A percentile compares a stretch with the other conserved stretches of the same genome.
phyloP scores from a whole-genome alignment of 768 basidiomycete genomes.

The Nevesoporus exiguus region DNA sequence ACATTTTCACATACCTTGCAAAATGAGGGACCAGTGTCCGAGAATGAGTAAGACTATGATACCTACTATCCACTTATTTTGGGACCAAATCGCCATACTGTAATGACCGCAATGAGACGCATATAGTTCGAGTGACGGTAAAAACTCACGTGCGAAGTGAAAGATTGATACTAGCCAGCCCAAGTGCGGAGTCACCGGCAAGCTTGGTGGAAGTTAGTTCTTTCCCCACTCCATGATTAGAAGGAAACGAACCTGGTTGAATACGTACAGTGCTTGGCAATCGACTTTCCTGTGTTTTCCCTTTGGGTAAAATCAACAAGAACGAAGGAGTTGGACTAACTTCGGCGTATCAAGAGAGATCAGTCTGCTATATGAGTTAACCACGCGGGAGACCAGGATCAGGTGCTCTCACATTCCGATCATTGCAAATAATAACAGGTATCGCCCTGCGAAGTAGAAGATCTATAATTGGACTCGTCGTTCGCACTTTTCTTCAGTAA shows the following conservation, averaged over 20 bases:
- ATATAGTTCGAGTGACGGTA: background rate
- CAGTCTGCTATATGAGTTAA: constrained; percentile 12
- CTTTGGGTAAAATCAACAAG: background rate
- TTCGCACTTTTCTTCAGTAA: background rate
- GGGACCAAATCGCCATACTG: constrained; percentile 65
- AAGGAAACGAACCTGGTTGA: constrained; percentile 38
- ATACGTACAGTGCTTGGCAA: constrained; percentile 46
- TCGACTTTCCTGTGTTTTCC: constrained; percentile 33
- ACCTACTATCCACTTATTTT: constrained; percentile 49
- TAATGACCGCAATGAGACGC: constrained; percentile 12
- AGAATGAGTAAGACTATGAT: constrained; percentile 53
- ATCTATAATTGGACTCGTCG: constrained; percentile 26
- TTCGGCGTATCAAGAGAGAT: constrained; percentile 37
- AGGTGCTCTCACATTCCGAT: constrained; percentile 41
- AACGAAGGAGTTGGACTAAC: constrained; percentile 8
- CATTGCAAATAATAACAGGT: constrained; percentile 42
- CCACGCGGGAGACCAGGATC: background rate
- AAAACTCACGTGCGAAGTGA: constrained; percentile 42
- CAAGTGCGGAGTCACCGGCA: constrained; percentile 42
- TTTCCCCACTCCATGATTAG: background rate
- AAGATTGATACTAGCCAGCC: constrained; percentile 46
- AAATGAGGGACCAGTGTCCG: constrained; percentile 68
- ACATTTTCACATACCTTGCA: constrained; percentile 46
- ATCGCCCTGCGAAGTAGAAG: constrained; percentile 46
- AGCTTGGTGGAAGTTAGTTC: constrained; percentile 26